Evolutionary conservation across 768 basidiomycete species (phyloP), one percentile per base, ranked within the genome.

Genomic region (Stropharia rugosoannulata): DNA sequence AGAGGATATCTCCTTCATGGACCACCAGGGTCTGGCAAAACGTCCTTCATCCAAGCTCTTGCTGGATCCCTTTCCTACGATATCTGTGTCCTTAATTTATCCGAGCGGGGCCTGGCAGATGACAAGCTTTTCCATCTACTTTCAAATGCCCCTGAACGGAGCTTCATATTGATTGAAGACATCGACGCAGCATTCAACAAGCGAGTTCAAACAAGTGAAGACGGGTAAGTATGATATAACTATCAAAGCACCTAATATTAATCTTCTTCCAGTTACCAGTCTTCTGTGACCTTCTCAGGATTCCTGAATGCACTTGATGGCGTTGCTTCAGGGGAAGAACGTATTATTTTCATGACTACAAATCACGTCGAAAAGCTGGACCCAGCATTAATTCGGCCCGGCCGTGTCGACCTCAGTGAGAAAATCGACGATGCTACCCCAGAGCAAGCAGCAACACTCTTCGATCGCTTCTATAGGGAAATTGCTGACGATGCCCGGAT

Each of bases 271-370:
- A 95, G 94, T 22, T 96, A 93, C 68, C 94, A 95, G 72, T 95
- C 94, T 0, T 90, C 90, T 11, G 89, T 99, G 36, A 98, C 97
- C 3, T 98, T 99, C 74, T 98, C 96, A 7, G 97, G 97, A 25
- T 92, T 98, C 67, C 75, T 99, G 41, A 99, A 99, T 64, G 95
- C 95, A 12, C 78, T 99, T 2, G 97, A 99, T 66, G 97, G 97
- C 15, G 96, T 99, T 27, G 96, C 94, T 4, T 97, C 96, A 10
- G 93, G 95, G 40, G 95, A 98, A 73, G 95, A 97, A 65, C 87
- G 97, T n/a, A 88, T 99, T 67, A 84, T 99, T 36, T 99, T 99
- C 74, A 91, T 99, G 87, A 99, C 97, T 0, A 98, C 97, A n/a
- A 99, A 99, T 70, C 97, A 98, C 64, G 68, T 91, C 51, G 85